A percentile compares a stretch with the other conserved stretches of the same genome.
Evolutionary conservation across 2,329 filamentous ascomycete genomes (phyloP).

Genomic region (Xylaria hypoxylon): DNA sequence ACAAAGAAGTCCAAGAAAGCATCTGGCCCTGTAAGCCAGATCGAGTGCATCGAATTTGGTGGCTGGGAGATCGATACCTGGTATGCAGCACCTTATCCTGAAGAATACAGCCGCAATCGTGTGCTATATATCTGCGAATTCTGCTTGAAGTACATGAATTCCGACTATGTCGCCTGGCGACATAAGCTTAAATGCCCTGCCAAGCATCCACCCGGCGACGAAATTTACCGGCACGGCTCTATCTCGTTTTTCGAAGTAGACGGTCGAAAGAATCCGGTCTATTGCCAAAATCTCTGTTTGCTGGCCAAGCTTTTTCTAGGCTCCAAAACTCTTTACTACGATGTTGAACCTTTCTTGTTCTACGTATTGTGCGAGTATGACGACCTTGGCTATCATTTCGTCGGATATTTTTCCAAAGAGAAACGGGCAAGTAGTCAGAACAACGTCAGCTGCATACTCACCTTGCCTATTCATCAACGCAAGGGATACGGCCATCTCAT

Average conservation of each 20-base stretch:
- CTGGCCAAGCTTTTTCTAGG: conserved; percentile 97
- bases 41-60: conserved; percentile 98
- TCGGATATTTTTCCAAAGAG: conserved; percentile 99
- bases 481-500: conserved; percentile 97
- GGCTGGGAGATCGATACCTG: conserved; percentile 98
- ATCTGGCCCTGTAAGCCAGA: conserved; percentile 90
- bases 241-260: conserved; percentile 98
- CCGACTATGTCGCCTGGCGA: conserved; percentile 96
- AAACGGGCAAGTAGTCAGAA: conserved; percentile 95
- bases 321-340: conserved; percentile 97
- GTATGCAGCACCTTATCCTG: conserved; percentile 98
- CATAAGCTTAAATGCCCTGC: conserved; percentile 97
- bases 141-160: conserved; percentile 99
- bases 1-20: conserved; percentile 77
- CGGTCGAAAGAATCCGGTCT: conserved; percentile 96
- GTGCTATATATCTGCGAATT: conserved; percentile 99
- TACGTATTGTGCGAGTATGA: conserved; percentile 97
- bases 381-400: conserved; percentile 91
- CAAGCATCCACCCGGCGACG: conserved; percentile 96
- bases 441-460: conserved; percentile 97
- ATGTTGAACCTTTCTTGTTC: conserved; percentile 96
- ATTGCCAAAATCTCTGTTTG: conserved; percentile 96
- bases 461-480: conserved; percentile 93
- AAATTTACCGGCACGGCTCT: conserved; percentile 92
- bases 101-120: conserved; percentile 96